These are phyloP conservation scores for Acanthamoeba castellanii DNA, from an alignment of 208 protist genomes.

Conservation along the genomic window DNA sequence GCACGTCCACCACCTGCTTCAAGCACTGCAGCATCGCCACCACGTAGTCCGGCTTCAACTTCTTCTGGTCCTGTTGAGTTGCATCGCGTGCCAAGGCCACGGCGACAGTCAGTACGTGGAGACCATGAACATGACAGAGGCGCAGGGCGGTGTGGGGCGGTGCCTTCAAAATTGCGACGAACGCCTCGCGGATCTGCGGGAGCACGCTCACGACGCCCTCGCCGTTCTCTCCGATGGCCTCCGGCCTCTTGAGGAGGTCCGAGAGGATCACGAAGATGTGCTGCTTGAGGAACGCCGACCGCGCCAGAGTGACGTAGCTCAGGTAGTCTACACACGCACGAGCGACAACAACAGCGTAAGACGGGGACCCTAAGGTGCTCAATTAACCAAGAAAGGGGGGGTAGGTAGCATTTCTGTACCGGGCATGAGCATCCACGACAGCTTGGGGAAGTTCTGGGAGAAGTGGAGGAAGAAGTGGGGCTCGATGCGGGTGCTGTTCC, in stretches of 20 bases:
- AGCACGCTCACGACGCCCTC: slow-evolving; percentile 23
- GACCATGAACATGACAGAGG: background rate
- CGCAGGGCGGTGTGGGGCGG: background rate
- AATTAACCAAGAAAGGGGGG: background rate
- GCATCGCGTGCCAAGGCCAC: background rate
- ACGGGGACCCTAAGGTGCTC: background rate
- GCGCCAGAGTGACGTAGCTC: slow-evolving; percentile 36
- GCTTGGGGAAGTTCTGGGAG: slow-evolving; percentile 30
- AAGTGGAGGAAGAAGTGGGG: slow-evolving; percentile 62
- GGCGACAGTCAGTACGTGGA: too few relatives aligned
- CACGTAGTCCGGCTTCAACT: slow-evolving; percentile 56
- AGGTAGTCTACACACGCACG: background rate
- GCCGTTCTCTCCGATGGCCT: slow-evolving; percentile 55
- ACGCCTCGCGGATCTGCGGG: slow-evolving; percentile 38
- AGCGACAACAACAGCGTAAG: background rate
- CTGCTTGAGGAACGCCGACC: slow-evolving; percentile 50
- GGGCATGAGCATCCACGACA: slow-evolving; percentile 64
- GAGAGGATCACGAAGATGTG: slow-evolving; percentile 54
- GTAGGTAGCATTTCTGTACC: background rate
- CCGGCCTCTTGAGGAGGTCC: slow-evolving; percentile 57
- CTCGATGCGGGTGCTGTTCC: slow-evolving; percentile 53
- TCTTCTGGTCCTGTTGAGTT: slow-evolving; percentile 10
- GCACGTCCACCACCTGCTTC: slow-evolving; percentile 49
- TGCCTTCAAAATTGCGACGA: slow-evolving; percentile 32
- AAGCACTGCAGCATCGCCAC: slow-evolving; percentile 60